phyloP scores from a whole-genome alignment of 495 filamentous ascomycete genomes.

The Letharia lupina region DNA sequence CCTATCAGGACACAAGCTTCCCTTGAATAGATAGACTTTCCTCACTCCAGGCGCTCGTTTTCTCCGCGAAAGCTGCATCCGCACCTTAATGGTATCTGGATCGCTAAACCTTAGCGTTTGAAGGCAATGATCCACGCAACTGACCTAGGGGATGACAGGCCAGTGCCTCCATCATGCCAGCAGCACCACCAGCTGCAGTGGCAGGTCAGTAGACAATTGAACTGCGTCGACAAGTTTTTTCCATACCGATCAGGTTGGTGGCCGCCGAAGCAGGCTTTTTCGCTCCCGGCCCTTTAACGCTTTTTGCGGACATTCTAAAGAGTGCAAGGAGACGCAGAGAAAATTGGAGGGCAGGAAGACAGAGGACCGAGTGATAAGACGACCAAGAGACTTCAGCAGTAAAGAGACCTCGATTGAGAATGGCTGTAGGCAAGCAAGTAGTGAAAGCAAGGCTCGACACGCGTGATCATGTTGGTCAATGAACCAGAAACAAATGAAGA shows the following conservation, averaged over 20 bases:
- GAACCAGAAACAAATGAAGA: not conserved
- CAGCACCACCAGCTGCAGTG: slow-evolving; percentile 82
- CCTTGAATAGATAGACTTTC: slow-evolving; percentile 22
- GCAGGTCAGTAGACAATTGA: slow-evolving; percentile 25
- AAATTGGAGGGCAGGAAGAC: not conserved
- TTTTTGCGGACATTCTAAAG: slow-evolving; percentile 55
- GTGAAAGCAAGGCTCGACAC: not conserved
- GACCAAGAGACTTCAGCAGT: not conserved
- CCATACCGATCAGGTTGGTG: slow-evolving; percentile 85
- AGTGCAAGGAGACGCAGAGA: slow-evolving; percentile 4
- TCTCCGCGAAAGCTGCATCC: slow-evolving; percentile 94
- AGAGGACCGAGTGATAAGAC: not conserved
- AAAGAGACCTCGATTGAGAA: not conserved
- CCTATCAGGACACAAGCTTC: slow-evolving; percentile 18
- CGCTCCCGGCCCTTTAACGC: slow-evolving; percentile 51
- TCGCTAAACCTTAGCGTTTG: not conserved
- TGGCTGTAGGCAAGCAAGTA: not conserved
- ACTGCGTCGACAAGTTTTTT: slow-evolving; percentile 4
- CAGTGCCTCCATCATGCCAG: slow-evolving; percentile 98
- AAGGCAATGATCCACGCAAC: slow-evolving; percentile 20
- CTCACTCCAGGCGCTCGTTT: slow-evolving; percentile 71
- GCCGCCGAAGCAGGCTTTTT: slow-evolving; percentile 78
- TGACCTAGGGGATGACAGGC: slow-evolving; percentile 91
- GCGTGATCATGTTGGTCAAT: slow-evolving; percentile 4
- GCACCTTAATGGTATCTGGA: slow-evolving; percentile 92